Percentiles rank a stretch among this genome's conserved stretches.
Evolutionary conservation across 2,329 filamentous ascomycete genomes (phyloP).

Genomic region (Mollisiaceae sp.): DNA sequence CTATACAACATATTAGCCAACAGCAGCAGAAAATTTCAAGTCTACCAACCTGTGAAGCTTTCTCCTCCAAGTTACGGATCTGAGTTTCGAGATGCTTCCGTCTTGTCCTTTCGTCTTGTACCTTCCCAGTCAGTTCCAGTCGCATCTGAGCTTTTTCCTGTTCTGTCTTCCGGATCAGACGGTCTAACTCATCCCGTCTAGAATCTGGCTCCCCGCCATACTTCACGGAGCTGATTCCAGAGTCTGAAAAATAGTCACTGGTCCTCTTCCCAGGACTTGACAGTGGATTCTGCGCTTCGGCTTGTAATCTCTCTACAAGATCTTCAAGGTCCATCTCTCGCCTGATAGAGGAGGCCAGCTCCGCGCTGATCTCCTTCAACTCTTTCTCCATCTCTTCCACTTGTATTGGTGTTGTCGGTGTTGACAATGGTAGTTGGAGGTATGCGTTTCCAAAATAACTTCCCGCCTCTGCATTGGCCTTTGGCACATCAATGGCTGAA

Average conservation of each 20-base stretch:
- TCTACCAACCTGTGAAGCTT: constrained; percentile 65
- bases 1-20: constrained; percentile 31
- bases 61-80: constrained; percentile 80
- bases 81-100: constrained; percentile 81
- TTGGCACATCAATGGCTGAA: constrained; percentile 41
- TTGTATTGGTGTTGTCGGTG: constrained; percentile 53
- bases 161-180: constrained; percentile 80
- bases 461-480: constrained; percentile 48
- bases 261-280: constrained; percentile 68
- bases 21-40: neutral
- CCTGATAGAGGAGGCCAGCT: constrained; percentile 90
- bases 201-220: constrained; percentile 65
- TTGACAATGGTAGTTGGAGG: constrained; percentile 40
- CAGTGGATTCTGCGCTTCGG: constrained; percentile 68
- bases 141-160: constrained; percentile 90
- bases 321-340: constrained; percentile 97
- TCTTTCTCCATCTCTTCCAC: constrained; percentile 94
- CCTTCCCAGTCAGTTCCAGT: constrained; percentile 81
- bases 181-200: constrained; percentile 75
- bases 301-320: constrained; percentile 83
- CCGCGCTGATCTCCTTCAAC: constrained; percentile 87
- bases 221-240: constrained; percentile 81
- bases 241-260: constrained; percentile 98
- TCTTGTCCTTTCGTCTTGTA: constrained; percentile 83
- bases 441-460: constrained; percentile 41